phyloP scores from a whole-genome alignment of 495 filamentous ascomycete species.

The Penicillium egyptiacum region DNA sequence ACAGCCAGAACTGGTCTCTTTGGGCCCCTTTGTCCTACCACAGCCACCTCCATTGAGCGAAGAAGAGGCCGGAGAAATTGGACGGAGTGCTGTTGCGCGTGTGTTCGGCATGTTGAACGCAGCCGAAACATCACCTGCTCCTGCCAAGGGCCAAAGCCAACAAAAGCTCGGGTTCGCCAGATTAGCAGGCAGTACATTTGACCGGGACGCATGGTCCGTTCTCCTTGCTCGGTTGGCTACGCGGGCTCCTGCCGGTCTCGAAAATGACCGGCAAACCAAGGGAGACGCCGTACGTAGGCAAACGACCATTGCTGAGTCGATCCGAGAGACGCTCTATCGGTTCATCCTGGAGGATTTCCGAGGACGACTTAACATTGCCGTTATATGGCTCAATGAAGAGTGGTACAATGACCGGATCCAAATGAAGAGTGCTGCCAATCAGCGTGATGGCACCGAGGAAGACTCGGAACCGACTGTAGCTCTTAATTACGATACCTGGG shows the following conservation, averaged over 20 bases:
- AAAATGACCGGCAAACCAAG: conserved; percentile 44
- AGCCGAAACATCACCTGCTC: conserved; percentile 62
- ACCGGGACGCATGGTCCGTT: conserved; percentile 88
- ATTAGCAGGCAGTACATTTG: conserved; percentile 79
- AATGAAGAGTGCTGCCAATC: conserved; percentile 40
- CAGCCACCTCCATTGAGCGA: conserved; percentile 70
- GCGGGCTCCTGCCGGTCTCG: conserved; percentile 66
- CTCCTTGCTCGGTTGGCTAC: conserved; percentile 85
- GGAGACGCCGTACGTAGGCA: conserved; percentile 21
- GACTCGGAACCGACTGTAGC: conserved; percentile 28
- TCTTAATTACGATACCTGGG: conserved; percentile 77
- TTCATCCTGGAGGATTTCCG: conserved; percentile 92
- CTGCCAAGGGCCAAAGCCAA: conserved; percentile 41
- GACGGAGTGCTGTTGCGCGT: conserved; percentile 66
- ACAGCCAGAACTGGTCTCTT: conserved; percentile 54
- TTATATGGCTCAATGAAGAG: conserved; percentile 93
- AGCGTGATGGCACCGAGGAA: conserved; percentile 42
- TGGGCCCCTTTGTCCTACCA: conserved; percentile 74
- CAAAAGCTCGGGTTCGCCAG: conserved; percentile 67
- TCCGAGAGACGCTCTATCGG: conserved; percentile 75
- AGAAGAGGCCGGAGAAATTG: conserved; percentile 64
- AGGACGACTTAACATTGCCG: conserved; percentile 77
- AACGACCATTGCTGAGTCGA: conserved; percentile 57
- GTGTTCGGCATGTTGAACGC: conserved; percentile 74
- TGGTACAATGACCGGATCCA: conserved; percentile 91